A percentile compares a stretch with the other conserved stretches of the same genome.
phyloP scores from a whole-genome alignment of 257 asterid species.

The Petrea volubilis region DNA sequence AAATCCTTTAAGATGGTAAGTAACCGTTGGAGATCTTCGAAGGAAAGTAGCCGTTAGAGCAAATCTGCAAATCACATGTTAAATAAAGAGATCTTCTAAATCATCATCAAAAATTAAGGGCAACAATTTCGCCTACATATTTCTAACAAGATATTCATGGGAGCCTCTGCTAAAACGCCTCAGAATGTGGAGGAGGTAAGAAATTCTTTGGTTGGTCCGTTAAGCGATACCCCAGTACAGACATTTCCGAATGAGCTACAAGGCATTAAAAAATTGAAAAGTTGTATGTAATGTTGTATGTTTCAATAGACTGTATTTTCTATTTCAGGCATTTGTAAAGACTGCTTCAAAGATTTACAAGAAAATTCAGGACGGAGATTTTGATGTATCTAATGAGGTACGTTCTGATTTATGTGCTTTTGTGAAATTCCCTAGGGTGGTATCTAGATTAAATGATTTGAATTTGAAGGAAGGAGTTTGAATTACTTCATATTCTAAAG shows the following conservation, averaged over 20 bases:
- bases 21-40: no score
- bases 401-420: neutral
- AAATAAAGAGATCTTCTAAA: no score
- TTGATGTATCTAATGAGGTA: conserved; percentile 82
- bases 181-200: conserved; percentile 85
- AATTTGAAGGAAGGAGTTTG: no score
- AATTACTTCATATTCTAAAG: no score
- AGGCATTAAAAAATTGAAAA: neutral
- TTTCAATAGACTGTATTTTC: neutral
- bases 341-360: conserved; percentile 74
- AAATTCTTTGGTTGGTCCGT: neutral
- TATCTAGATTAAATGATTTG: no score
- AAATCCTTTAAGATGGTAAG: no score
- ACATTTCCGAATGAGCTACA: neutral
- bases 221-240: no score
- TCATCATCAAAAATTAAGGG: no score
- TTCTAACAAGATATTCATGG: conserved; percentile 89
- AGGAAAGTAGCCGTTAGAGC: no score
- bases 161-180: conserved; percentile 87
- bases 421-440: neutral
- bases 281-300: no score
- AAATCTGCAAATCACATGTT: no score
- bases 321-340: conserved; percentile 64
- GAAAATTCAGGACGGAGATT: conserved; percentile 82
- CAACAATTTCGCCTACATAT: no score